These are phyloP conservation scores for Gossypium anomalum DNA, from an alignment of 345 rosid species.

Conservation along the genomic window DNA sequence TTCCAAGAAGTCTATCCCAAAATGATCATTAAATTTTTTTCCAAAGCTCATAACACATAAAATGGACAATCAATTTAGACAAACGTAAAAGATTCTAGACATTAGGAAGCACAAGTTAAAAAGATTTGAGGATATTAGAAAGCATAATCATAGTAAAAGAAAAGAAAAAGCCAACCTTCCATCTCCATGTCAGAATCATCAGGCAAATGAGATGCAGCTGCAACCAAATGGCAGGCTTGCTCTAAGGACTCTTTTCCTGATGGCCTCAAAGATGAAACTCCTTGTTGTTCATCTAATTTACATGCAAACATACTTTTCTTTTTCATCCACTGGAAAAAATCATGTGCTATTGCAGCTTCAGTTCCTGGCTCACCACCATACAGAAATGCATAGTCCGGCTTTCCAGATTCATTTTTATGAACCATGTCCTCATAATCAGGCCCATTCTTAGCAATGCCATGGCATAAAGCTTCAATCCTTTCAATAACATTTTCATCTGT, in stretches of 20 bases:
- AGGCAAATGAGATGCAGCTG: constrained; percentile 25
- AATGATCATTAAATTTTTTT: neutral
- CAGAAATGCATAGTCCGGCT: constrained; percentile 6
- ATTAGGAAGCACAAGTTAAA: neutral
- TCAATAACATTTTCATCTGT: constrained; percentile 1
- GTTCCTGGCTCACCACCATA: neutral
- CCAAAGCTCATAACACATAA: neutral
- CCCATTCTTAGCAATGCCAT: neutral
- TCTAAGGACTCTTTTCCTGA: constrained; percentile 17
- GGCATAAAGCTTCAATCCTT: constrained; percentile 8
- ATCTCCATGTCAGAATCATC: constrained; percentile 80
- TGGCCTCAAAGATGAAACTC: constrained; percentile 12
- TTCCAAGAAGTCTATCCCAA: constrained; percentile 6
- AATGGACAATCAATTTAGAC: neutral
- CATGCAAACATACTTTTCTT: neutral
- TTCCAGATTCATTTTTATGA: constrained; percentile 3
- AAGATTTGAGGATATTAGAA: neutral
- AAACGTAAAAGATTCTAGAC: neutral
- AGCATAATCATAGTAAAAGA: constrained; percentile 16
- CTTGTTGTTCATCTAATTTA: constrained; percentile 18
- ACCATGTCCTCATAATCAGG: constrained; percentile 1
- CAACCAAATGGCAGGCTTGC: constrained; percentile 15
- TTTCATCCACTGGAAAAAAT: neutral
- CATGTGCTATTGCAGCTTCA: constrained; percentile 3
- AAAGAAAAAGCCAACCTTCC: constrained; percentile 54